Evolutionary conservation across 371 early-diverging fungal genomes (phyloP), one percentile per base, ranked within the genome.

Genomic region (Mortierella sp.): DNA sequence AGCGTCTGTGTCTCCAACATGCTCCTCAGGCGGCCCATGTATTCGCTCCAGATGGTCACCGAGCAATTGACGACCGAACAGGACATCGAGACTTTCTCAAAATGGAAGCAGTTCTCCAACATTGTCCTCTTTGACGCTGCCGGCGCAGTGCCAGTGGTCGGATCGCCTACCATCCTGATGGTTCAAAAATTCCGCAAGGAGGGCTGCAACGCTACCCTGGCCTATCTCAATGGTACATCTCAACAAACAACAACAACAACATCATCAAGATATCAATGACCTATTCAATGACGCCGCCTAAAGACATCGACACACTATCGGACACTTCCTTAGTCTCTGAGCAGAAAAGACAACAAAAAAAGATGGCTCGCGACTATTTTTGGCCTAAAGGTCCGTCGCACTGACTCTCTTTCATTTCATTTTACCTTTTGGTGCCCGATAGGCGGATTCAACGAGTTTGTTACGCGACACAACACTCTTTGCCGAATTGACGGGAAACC

Each of bases 61-160:
- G 91, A 89, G 45, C 89, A 85, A n/a, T 85, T 92, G 65, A 90
- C 89, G 19, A 79, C 82, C 24, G 91, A 91, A 9, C 63, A 73
- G 22, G 88, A 91, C 48, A 74, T 85, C 9, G 78, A 86, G n/a
- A 71, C 70, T 14, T 79, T 90, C 48, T 75, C 81, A 19, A 69
- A 74, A 19, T 92, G 92, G 92, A 71, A 76, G 16, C 72, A 85
- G 16, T 88, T 77, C 24, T 76, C 85, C 31, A 74, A 86, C 55
- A 91, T 92, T 61, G 85, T 92, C 40, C 77, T 92, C 52, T 91
- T 90, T 77, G 92, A 91, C 73, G 91, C 88, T 29, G 55, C 84
- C 22, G 88, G 89, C 0, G 75, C 85, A 10, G 52, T 67, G 29
- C 78, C 90, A 14, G 82, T 81, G 40, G 87, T 87, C 66, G 87